Evolutionary conservation across 768 basidiomycete genomes (phyloP).

Genomic region (Cystobasidium tubakii): DNA sequence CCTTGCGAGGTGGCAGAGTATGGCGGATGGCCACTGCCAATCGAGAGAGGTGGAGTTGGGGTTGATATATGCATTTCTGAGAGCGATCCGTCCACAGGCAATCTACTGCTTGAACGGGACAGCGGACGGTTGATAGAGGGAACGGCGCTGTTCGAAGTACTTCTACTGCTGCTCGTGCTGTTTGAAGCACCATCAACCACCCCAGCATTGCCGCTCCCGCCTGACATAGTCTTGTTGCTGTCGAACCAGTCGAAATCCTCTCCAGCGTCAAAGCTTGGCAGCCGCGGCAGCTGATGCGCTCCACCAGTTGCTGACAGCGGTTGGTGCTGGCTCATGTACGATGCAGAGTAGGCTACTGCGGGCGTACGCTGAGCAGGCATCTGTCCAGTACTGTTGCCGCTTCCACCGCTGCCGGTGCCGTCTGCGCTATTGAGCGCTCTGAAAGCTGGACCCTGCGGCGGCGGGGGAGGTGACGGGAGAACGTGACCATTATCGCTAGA

Average conservation of each 20-base stretch:
- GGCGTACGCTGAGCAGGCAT: neutral
- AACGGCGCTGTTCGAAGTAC: neutral
- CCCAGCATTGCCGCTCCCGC: neutral
- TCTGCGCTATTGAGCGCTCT: neutral
- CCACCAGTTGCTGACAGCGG: neutral
- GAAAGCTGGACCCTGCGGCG: constrained; percentile 25
- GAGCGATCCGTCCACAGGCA: neutral
- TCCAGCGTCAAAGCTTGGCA: constrained; percentile 31
- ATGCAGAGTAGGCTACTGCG: neutral
- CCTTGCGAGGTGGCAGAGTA: neutral
- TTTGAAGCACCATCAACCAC: neutral
- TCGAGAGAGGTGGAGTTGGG: neutral
- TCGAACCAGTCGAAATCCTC: constrained; percentile 34
- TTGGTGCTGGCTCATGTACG: neutral
- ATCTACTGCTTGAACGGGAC: neutral
- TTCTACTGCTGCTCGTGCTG: neutral
- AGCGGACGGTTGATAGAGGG: neutral
- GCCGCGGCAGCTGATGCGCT: neutral
- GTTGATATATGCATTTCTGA: constrained; percentile 1
- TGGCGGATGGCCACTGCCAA: neutral
- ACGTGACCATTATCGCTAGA: neutral
- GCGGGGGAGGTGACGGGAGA: constrained; percentile 9
- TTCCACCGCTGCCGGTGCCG: neutral
- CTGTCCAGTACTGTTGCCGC: neutral
- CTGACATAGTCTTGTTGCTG: neutral